These are phyloP conservation scores for Pulveroboletus sp. DNA, from an alignment of 768 basidiomycete species.

Conservation along the genomic window DNA sequence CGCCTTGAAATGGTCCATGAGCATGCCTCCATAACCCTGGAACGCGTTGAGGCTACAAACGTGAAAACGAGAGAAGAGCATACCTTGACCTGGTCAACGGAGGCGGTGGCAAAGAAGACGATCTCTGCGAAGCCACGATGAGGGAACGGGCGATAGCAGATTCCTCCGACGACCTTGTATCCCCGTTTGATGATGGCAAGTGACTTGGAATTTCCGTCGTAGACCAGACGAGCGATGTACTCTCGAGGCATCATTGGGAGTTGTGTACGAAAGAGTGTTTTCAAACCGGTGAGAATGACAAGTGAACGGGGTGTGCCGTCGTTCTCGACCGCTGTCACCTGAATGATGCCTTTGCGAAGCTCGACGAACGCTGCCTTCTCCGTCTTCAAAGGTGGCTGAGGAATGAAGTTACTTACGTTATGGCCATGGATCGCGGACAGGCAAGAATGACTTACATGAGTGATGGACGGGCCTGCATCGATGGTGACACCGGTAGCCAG, in stretches of 20 bases:
- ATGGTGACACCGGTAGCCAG: slow-evolving; percentile 80
- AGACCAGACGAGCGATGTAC: slow-evolving; percentile 94
- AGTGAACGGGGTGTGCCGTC: slow-evolving; percentile 72
- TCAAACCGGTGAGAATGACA: slow-evolving; percentile 90
- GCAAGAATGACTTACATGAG: slow-evolving; percentile 40
- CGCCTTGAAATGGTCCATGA: slow-evolving; percentile 98
- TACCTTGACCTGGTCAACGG: slow-evolving; percentile 97
- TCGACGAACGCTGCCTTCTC: slow-evolving; percentile 83
- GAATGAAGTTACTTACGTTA: slow-evolving; percentile 9
- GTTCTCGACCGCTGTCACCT: slow-evolving; percentile 81
- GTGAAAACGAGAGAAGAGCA: slow-evolving; percentile 9
- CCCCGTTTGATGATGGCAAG: slow-evolving; percentile 95
- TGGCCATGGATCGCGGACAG: background rate
- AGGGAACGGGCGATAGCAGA: slow-evolving; percentile 94
- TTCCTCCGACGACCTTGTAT: slow-evolving; percentile 94
- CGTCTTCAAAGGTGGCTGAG: slow-evolving; percentile 51
- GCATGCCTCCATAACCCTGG: slow-evolving; percentile 95
- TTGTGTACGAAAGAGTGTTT: slow-evolving; percentile 96
- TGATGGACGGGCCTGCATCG: slow-evolving; percentile 52
- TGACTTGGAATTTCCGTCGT: slow-evolving; percentile 87
- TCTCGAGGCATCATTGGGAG: slow-evolving; percentile 99
- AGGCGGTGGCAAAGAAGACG: slow-evolving; percentile 97
- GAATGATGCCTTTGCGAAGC: slow-evolving; percentile 78
- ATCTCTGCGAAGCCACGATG: slow-evolving; percentile 96
- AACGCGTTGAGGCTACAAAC: background rate